Conservation (phyloP, 2,329 filamentous ascomycete genomes). For the Xylaria sp. region DNA sequence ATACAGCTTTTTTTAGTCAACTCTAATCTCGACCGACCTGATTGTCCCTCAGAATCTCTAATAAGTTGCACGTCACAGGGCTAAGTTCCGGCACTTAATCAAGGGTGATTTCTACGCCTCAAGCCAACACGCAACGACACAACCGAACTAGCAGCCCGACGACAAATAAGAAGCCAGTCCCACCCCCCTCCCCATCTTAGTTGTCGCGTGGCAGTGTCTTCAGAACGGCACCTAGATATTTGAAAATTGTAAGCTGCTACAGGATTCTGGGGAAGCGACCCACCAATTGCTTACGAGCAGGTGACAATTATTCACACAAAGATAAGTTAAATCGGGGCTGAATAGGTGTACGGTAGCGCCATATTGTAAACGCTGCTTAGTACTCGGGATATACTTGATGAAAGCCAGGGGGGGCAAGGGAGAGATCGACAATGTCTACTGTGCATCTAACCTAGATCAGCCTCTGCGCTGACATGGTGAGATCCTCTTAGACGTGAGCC, state of each 20-base stretch:
- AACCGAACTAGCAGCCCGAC: neutral
- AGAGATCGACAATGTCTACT: slow-evolving; percentile 4
- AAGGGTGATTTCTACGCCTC: slow-evolving; percentile 3
- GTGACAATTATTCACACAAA: slow-evolving; percentile 6
- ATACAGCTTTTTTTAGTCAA: neutral
- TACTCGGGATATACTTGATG: neutral
- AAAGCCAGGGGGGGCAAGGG: neutral
- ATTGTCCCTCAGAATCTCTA: neutral
- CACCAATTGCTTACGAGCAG: neutral
- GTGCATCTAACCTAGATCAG: neutral
- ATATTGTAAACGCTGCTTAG: neutral
- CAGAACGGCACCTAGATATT: slow-evolving; percentile 16
- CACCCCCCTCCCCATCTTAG: no score
- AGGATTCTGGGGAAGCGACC: slow-evolving; percentile 1
- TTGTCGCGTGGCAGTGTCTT: slow-evolving; percentile 17
- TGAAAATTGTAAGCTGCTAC: slow-evolving; percentile 13
- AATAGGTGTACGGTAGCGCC: slow-evolving; percentile 4
- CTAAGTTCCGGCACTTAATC: slow-evolving; percentile 16
- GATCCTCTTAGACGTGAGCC: neutral
- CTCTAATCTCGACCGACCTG: neutral
- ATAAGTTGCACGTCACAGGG: slow-evolving; percentile 11
- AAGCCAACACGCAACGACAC: slow-evolving; percentile 13
- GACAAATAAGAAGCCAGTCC: slow-evolving; percentile 1
- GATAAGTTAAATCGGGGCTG: neutral
- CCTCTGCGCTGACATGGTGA: neutral